These are phyloP conservation scores for Pseudoturritis turrita DNA, from an alignment of 345 rosid species.

Conservation along the genomic window DNA sequence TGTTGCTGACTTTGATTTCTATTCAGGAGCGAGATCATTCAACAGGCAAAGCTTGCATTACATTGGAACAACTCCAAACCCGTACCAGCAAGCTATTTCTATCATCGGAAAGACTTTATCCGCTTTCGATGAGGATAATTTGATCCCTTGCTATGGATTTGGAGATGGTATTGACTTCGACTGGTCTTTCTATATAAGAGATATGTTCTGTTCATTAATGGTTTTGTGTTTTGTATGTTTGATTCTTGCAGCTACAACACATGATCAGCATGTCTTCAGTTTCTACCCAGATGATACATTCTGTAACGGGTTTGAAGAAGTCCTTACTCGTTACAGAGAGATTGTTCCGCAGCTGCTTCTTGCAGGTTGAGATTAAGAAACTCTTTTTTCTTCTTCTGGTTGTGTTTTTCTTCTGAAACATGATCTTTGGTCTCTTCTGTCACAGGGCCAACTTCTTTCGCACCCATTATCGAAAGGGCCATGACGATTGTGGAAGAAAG, in stretches of 20 bases:
- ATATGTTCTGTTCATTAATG: not conserved
- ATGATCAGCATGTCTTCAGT: conserved; percentile 82
- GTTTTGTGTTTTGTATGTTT: conserved; percentile 18
- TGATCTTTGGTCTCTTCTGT: not conserved
- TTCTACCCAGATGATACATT: conserved; percentile 55
- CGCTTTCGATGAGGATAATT: conserved; percentile 71
- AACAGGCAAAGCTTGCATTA: conserved; percentile 61
- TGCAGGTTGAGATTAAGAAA: conserved; percentile 44
- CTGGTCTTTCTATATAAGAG: not conserved
- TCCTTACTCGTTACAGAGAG: conserved; percentile 63
- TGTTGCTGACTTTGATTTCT: no score
- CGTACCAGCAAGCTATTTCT: conserved; percentile 77
- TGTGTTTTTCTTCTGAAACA: conserved; percentile 8
- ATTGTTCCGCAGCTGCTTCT: conserved; percentile 73
- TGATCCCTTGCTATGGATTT: conserved; percentile 81
- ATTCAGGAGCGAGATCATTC: conserved; percentile 67
- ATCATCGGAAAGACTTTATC: conserved; percentile 76
- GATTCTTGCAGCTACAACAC: conserved; percentile 65
- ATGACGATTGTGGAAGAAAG: conserved; percentile 75
- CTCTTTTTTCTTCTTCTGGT: not conserved
- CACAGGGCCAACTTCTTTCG: conserved; percentile 86
- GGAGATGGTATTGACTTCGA: conserved; percentile 48
- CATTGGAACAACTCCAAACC: conserved; percentile 54
- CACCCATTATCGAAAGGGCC: conserved; percentile 78
- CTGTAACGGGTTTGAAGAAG: conserved; percentile 85